A percentile compares a stretch with the other conserved stretches of the same genome.
These are phyloP conservation scores for Halophytophthora polymorphica DNA, from an alignment of 352 stramenopile species.

Conservation along the genomic window DNA sequence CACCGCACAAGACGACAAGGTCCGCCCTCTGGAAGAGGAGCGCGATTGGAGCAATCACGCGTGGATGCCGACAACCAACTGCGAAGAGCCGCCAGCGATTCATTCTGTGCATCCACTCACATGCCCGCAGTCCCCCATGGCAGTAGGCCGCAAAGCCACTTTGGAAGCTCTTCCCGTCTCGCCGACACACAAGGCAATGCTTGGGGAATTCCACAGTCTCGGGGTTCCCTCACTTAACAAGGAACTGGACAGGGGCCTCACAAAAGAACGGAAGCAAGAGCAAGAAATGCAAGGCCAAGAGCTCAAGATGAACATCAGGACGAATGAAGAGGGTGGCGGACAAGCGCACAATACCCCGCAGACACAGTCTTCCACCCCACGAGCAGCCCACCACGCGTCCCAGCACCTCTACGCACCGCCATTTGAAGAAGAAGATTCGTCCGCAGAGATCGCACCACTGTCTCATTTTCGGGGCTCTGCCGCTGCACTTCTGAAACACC, in stretches of 20 bases:
- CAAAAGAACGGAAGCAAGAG: too few species aligned
- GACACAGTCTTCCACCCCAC: neutral
- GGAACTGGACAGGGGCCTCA: too few species aligned
- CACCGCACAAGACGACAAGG: neutral
- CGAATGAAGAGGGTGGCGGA: too few species aligned
- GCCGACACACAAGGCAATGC: conserved; percentile 13
- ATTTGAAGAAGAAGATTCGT: neutral
- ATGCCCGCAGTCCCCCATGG: conserved; percentile 17
- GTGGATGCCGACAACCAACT: conserved; percentile 13
- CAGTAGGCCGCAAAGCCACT: conserved; percentile 23
- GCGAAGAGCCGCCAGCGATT: conserved; percentile 14
- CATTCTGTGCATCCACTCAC: conserved; percentile 21
- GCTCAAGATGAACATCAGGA: too few species aligned
- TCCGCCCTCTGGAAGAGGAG: conserved; percentile 7
- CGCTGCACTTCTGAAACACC: conserved; percentile 1
- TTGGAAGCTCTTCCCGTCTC: conserved; percentile 22
- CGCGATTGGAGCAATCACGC: conserved; percentile 17
- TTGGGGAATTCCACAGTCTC: conserved; percentile 1
- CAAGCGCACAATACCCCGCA: too few species aligned
- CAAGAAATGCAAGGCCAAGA: too few species aligned
- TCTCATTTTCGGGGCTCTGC: neutral
- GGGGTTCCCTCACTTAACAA: too few species aligned
- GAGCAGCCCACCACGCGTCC: neutral
- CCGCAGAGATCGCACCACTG: conserved; percentile 4
- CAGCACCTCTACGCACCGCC: neutral